phyloP scores from a whole-genome alignment of 257 asterid genomes.

The Solanum arcanum region DNA sequence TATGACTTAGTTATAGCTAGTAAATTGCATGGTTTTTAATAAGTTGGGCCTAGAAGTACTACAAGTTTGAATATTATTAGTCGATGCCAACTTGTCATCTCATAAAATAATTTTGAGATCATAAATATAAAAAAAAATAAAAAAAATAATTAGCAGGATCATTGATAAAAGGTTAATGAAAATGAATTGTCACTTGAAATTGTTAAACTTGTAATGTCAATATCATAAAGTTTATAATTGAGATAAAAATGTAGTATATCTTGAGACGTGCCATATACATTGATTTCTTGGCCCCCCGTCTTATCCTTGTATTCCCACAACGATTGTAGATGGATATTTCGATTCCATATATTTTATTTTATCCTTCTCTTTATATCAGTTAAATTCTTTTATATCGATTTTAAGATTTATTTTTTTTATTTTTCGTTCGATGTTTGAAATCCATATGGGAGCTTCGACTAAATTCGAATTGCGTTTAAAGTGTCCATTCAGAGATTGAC shows the following conservation, averaged over 20 bases:
- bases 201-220: neutral
- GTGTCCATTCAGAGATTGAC: rapidly evolving
- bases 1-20: neutral
- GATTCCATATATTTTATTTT: too few species aligned
- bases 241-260: neutral
- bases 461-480: rapidly evolving
- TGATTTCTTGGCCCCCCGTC: neutral
- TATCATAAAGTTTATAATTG: neutral
- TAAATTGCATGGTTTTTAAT: neutral
- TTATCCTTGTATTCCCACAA: neutral
- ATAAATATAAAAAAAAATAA: neutral
- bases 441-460: rapidly evolving
- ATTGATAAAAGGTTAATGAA: neutral
- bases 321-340: too few species aligned
- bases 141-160: neutral
- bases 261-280: neutral
- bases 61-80: neutral
- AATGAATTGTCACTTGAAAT: neutral
- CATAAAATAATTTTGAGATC: neutral
- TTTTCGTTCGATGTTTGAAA: too few species aligned
- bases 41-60: neutral
- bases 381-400: too few species aligned
- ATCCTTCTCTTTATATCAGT: too few species aligned
- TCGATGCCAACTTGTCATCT: neutral
- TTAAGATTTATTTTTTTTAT: too few species aligned